phyloP scores from a whole-genome alignment of 2,329 filamentous ascomycete genomes.

The Sarocladiaceae sp. region DNA sequence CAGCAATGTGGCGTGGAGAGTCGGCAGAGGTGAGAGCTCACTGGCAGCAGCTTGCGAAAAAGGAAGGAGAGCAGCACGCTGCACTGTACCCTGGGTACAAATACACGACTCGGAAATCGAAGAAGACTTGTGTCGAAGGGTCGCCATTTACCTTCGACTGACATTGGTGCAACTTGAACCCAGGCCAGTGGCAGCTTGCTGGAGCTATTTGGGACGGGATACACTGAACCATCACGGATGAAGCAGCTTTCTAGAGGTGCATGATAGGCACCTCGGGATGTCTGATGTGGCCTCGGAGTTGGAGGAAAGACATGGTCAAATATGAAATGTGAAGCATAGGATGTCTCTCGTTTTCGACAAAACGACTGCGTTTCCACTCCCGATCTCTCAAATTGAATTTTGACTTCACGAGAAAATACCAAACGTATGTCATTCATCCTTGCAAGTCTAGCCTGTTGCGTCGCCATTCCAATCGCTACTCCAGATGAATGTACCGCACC shows the following conservation, averaged over 20 bases:
- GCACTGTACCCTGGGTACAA: slow-evolving; percentile 22
- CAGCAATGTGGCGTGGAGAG: slow-evolving; percentile 23
- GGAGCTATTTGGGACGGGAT: too few species aligned
- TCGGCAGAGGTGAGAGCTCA: slow-evolving; percentile 16
- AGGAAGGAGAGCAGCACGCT: slow-evolving; percentile 22
- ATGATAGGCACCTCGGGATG: too few species aligned
- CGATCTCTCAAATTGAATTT: too few species aligned
- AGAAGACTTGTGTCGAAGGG: neutral
- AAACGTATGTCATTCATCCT: neutral
- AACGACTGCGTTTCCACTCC: too few species aligned
- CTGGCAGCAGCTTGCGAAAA: slow-evolving; percentile 17
- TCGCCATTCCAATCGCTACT: slow-evolving; percentile 49
- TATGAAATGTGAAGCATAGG: too few species aligned
- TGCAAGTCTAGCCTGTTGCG: neutral
- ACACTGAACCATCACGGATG: too few species aligned
- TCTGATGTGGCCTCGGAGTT: too few species aligned
- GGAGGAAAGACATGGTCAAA: too few species aligned
- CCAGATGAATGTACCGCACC: slow-evolving; percentile 79
- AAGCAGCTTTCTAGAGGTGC: too few species aligned
- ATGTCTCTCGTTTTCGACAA: too few species aligned
- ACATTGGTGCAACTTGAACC: neutral
- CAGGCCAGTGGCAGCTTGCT: too few species aligned
- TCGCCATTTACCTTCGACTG: neutral
- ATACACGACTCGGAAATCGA: slow-evolving; percentile 13
- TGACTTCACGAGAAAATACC: neutral